Evolutionary conservation across 78 protist genomes (phyloP).

Genomic region (Paulinella micropora): DNA sequence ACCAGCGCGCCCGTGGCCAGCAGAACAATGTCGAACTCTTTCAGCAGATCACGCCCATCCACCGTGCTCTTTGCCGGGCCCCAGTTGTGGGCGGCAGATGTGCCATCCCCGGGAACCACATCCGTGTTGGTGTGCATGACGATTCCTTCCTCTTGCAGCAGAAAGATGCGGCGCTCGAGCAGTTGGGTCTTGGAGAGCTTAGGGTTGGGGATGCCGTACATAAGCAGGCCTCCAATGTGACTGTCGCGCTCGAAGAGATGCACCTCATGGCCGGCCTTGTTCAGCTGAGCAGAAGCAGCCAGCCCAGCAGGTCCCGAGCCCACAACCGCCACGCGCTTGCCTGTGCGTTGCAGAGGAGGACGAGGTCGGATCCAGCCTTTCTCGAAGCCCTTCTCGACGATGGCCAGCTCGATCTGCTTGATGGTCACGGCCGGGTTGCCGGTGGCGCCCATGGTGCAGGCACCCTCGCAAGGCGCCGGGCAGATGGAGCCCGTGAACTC

Average conservation of each 20-base stretch:
- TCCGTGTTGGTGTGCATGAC: slow-evolving; percentile 22
- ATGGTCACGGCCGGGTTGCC: slow-evolving; percentile 50
- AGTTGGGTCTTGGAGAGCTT: slow-evolving; percentile 53
- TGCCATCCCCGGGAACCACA: too few relatives aligned
- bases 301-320: slow-evolving; percentile 77
- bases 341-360: slow-evolving; percentile 42
- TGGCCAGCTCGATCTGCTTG: slow-evolving; percentile 60
- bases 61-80: too few relatives aligned
- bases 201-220: slow-evolving; percentile 70
- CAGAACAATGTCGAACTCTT: slow-evolving; percentile 35
- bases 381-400: slow-evolving; percentile 59
- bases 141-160: slow-evolving; percentile 52
- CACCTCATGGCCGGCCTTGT: slow-evolving; percentile 57
- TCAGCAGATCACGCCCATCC: too few relatives aligned
- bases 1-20: slow-evolving; percentile 51
- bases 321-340: slow-evolving; percentile 54
- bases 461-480: slow-evolving; percentile 83
- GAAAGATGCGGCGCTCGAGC: slow-evolving; percentile 50
- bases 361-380: slow-evolving; percentile 60
- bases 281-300: slow-evolving; percentile 55
- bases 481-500: slow-evolving; percentile 81
- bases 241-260: slow-evolving; percentile 58
- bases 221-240: slow-evolving; percentile 59
- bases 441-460: slow-evolving; percentile 67
- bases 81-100: too few relatives aligned